Evolutionary conservation across 768 basidiomycete species (phyloP), one percentile per base, ranked within the genome.

Genomic region (Pleurotus sapidus): DNA sequence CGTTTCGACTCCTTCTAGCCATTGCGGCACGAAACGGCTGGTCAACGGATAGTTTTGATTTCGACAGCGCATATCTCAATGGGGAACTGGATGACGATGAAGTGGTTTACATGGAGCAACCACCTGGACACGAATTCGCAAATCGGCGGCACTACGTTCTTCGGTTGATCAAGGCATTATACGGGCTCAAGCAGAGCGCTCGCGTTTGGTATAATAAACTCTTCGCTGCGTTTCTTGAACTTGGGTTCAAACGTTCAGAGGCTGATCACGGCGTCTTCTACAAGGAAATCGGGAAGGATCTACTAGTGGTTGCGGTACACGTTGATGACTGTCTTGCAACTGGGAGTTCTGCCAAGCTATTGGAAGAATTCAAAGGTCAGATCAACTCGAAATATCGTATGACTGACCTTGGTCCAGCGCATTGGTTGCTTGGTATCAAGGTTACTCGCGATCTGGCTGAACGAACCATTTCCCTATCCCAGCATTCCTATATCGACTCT

Each of bases 251-350:
- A 0, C 56, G 59, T 0, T 67, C 67, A 7, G 61, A 68, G 0
- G 60, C 67, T 0, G 72, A 73, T 55, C 64, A 68, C 23, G 59
- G 60, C 4, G 64, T 70, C n/a, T 68, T 68, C 56, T 47, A 58
- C 17, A 47, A 59, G 39, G 57, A 60, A 34, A 60, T 60, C 37
- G 60, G 37, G 43, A 60, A 58, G 60, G 25, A 56, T 24, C 54
- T 60, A 8, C 51, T 46, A 54, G 64, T 69, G 51, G 48, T 67
- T 14, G 63, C 62, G 6, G 61, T 67, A 12, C 64, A 66, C 47
- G 65, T 69, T 17, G 64, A 72, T 46, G 66, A 70, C 58, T 64
- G 63, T 55, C 63, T 66, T 43, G 59, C 65, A 24, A 59, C 60
- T 3, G 62, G 59, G 0, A 50, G 56, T 2, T 47, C 55, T 14